phyloP scores from a whole-genome alignment of 352 stramenopile genomes.

The Phytophthora uliginosa region DNA sequence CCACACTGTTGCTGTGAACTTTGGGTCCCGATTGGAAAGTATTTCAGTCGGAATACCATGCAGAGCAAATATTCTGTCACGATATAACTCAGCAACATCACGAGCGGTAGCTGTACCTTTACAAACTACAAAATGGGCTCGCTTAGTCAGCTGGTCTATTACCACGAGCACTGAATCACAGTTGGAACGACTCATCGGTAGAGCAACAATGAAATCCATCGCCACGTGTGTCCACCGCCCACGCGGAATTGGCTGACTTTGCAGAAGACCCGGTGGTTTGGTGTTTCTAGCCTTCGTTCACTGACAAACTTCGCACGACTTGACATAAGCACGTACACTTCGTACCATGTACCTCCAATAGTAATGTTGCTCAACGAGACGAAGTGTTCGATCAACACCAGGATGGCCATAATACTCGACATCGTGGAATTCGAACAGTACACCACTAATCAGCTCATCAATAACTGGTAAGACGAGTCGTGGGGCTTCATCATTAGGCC shows the following conservation, averaged over 20 bases:
- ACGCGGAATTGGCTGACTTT: constrained; percentile 9
- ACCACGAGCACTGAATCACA: constrained; percentile 15
- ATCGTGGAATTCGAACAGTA: neutral
- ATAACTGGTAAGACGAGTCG: neutral
- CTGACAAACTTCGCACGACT: neutral
- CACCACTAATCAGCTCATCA: neutral
- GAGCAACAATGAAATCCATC: constrained; percentile 26
- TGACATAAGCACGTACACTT: neutral
- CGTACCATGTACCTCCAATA: neutral
- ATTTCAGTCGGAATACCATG: too few species aligned
- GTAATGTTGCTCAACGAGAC: neutral
- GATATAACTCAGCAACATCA: constrained; percentile 1
- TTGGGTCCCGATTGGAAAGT: too few species aligned
- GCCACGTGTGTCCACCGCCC: constrained; percentile 10
- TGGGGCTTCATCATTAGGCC: neutral
- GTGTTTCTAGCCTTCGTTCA: neutral
- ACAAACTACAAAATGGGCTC: constrained; percentile 5
- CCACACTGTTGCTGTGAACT: too few species aligned
- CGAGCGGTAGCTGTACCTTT: neutral
- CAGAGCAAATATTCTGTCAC: constrained; percentile 11
- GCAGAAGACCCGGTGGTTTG: neutral
- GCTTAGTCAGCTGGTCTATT: constrained; percentile 10
- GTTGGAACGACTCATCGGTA: neutral
- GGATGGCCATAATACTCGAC: neutral
- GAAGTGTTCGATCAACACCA: neutral